phyloP scores from a whole-genome alignment of 2,329 filamentous ascomycete species.

The Microsporum canis region DNA sequence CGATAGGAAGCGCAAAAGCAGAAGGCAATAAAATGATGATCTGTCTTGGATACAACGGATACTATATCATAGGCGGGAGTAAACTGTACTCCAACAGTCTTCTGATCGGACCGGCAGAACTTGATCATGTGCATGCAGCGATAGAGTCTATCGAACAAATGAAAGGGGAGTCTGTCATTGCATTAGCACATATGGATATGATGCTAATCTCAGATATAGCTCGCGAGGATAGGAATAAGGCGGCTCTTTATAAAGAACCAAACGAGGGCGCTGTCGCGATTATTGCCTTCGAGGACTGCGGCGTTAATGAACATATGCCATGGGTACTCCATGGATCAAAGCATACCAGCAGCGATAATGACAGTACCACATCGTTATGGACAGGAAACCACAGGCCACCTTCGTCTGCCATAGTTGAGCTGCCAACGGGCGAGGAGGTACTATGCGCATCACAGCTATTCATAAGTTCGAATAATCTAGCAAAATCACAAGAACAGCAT shows the following conservation, averaged over 20 bases:
- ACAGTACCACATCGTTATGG: neutral
- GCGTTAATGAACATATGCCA: neutral
- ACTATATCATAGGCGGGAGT: neutral
- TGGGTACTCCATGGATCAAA: neutral
- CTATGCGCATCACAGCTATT: slow-evolving; percentile 1
- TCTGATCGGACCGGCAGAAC: neutral
- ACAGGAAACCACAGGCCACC: neutral
- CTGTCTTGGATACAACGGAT: neutral
- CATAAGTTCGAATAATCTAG: neutral
- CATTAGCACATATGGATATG: neutral
- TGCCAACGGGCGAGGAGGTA: slow-evolving; percentile 5
- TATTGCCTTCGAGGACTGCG: neutral
- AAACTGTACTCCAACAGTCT: neutral
- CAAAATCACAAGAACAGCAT: neutral
- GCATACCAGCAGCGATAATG: neutral
- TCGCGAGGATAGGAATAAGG: neutral
- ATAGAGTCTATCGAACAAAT: neutral
- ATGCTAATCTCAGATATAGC: neutral
- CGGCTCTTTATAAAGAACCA: no score
- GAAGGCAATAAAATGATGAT: neutral
- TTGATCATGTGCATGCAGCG: neutral
- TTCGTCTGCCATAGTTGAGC: slow-evolving; percentile 5
- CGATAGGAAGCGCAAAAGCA: neutral
- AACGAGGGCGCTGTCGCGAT: neutral
- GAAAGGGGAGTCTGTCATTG: neutral